Base-by-base conservation (phyloP, 202 grass and related monocot species). In the Panicum hallii region DNA sequence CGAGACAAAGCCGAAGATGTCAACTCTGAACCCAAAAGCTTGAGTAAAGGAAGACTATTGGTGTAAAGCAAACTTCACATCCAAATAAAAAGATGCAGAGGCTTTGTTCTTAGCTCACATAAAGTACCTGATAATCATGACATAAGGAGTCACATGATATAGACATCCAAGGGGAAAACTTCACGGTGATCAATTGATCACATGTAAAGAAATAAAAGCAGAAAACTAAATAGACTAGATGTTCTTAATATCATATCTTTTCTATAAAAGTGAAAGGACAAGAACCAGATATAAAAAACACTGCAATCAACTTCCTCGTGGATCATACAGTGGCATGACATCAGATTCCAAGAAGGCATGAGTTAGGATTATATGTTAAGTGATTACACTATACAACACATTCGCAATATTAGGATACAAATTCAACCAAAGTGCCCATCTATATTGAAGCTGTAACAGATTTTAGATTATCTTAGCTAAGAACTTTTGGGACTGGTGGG, bases 241-340 rank as follows among this genome's bases (percentile, higher is more conserved):
- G 30, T 13, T 50, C 45, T 62, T 12, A 62, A 49, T 47, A 72
- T 62, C 44, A 34, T 55, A 67, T 53, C 16, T 75, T 76, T 56
- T 56, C 45, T 47, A 49, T 44, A 48, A 47, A 43, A 22, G 17
- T 49, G 23, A 49, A 63, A 17, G 32, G 7, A 60, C 1, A 72
- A n/a, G 16, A 36, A 32, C 68, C 54, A 60, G 54, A 72, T 72
- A 38, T 72, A 38, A 41, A 36, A 75, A 52, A n/a, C 22, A 61
- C 17, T 16, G 54, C 19, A 23, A 63, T 41, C 44, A 23, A 47
- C 23, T 63, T 62, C 23, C 10, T 63, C 12, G 2, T 50, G 68
- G 68, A 50, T 7, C 69, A 72, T 48, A 42, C 11, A 1, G 48
- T 16, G 44, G 44, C 43, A 62, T 47, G 11, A 9, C 11, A 23